A percentile compares a stretch with the other conserved stretches of the same genome.
phyloP scores from a whole-genome alignment of 2,329 filamentous ascomycete genomes.

The Paracoccidioides brasiliensis region DNA sequence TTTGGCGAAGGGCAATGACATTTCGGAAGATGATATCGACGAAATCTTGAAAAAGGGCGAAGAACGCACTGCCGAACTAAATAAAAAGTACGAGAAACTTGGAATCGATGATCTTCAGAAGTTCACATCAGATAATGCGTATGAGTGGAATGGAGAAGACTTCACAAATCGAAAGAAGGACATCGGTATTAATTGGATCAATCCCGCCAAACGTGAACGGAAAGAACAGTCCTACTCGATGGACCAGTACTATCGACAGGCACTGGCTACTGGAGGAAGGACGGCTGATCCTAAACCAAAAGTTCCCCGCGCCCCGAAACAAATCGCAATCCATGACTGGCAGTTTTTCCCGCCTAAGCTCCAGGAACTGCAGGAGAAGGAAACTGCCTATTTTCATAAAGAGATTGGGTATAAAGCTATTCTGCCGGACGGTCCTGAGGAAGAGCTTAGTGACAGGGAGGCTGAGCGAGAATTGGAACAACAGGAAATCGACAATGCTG shows the following conservation, averaged over 20 bases:
- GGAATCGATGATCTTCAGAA: constrained; percentile 96
- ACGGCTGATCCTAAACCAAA: constrained; percentile 82
- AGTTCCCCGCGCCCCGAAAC: constrained; percentile 87
- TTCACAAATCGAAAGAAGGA: constrained; percentile 88
- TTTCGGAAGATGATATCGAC: constrained; percentile 86
- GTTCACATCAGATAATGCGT: constrained; percentile 92
- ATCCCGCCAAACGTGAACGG: constrained; percentile 92
- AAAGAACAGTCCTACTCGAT: constrained; percentile 98
- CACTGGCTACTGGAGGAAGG: constrained; percentile 66
- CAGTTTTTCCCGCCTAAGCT: constrained; percentile 87
- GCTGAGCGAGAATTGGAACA: constrained; percentile 80
- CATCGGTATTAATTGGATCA: constrained; percentile 91
- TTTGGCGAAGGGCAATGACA: constrained; percentile 46
- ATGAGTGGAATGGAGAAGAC: constrained; percentile 97
- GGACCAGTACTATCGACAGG: constrained; percentile 95
- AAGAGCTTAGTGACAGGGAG: constrained; percentile 72
- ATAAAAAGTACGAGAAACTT: constrained; percentile 88
- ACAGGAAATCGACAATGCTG: constrained; percentile 83
- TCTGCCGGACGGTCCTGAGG: constrained; percentile 74
- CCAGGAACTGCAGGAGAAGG: constrained; percentile 82
- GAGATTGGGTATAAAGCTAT: constrained; percentile 93
- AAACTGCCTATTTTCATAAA: constrained; percentile 91
- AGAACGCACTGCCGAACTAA: constrained; percentile 76
- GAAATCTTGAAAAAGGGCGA: constrained; percentile 76
- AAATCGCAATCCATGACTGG: constrained; percentile 84